Conservation (phyloP, 768 basidiomycete species). For the Exidia glandulosa region DNA sequence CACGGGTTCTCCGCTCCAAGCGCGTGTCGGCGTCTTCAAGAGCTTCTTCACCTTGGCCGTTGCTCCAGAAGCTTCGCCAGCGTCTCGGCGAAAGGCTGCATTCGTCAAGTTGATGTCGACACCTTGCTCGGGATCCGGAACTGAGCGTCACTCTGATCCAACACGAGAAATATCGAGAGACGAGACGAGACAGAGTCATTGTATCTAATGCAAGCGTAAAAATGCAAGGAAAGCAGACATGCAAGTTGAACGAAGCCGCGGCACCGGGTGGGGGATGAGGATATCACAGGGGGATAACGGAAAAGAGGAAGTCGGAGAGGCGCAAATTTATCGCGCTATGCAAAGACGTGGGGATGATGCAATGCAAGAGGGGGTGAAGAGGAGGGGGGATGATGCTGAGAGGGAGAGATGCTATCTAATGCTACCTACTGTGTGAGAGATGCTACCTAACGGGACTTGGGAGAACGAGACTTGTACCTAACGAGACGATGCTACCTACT, state of each 20-base stretch:
- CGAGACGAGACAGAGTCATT: not conserved
- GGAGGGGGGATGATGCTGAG: not conserved
- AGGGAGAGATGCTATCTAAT: not conserved
- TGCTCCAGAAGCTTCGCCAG: no score
- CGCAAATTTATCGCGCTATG: not conserved
- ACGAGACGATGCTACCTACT: not conserved
- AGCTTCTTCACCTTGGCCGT: no score
- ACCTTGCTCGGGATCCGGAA: no score
- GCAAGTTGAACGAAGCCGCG: not conserved
- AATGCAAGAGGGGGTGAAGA: not conserved
- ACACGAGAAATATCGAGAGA: not conserved
- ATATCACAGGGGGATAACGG: not conserved
- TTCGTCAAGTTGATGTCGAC: no score
- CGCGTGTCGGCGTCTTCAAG: no score
- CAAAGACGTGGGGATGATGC: not conserved
- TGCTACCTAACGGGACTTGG: slow-evolving; percentile 2
- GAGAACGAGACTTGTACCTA: not conserved
- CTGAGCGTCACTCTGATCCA: not conserved
- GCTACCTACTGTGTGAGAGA: slow-evolving; percentile 3
- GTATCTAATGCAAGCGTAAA: not conserved
- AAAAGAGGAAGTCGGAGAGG: not conserved
- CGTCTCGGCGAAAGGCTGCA: no score
- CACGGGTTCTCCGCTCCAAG: no score
- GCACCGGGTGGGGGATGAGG: not conserved
- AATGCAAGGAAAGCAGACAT: not conserved